phyloP scores from a whole-genome alignment of 805 yeast genomes.

The Barnettozyma pratensis region DNA sequence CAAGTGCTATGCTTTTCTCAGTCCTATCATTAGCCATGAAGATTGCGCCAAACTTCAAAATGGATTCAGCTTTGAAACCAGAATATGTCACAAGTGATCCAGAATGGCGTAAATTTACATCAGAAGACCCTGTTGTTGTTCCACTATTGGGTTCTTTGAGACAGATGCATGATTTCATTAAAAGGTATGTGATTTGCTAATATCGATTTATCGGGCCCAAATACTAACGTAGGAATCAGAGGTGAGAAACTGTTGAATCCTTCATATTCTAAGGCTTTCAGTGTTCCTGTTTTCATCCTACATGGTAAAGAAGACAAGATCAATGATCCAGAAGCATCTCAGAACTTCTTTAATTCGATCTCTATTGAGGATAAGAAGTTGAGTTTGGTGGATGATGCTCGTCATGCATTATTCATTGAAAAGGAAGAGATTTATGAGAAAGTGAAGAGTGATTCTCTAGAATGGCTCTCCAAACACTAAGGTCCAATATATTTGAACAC shows the following conservation, averaged over 20 bases:
- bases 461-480: slow-evolving; percentile 19
- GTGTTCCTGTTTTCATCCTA: slow-evolving; percentile 46
- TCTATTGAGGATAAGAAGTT: slow-evolving; percentile 17
- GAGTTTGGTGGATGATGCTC: slow-evolving; percentile 26
- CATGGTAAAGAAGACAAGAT: slow-evolving; percentile 65
- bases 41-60: slow-evolving; percentile 41
- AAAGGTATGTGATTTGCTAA: slow-evolving; percentile 22
- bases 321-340: slow-evolving; percentile 35
- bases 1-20: slow-evolving; percentile 38
- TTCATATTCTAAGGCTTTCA: slow-evolving; percentile 25
- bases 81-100: slow-evolving; percentile 50
- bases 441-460: slow-evolving; percentile 12
- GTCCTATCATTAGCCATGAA: slow-evolving; percentile 37
- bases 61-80: slow-evolving; percentile 51
- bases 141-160: slow-evolving; percentile 51
- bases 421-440: slow-evolving; percentile 14
- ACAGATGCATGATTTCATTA: slow-evolving; percentile 54
- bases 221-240: slow-evolving; percentile 25
- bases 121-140: slow-evolving; percentile 35
- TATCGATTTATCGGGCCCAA: no score
- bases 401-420: slow-evolving; percentile 33
- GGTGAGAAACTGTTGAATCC: slow-evolving; percentile 48
- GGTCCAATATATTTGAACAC: no score
- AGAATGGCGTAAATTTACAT: slow-evolving; percentile 41
- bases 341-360: slow-evolving; percentile 11